A percentile compares a stretch with the other conserved stretches of the same genome.
Evolutionary conservation across 176 grass and related monocot genomes (phyloP).

Genomic region (Typha latifolia): DNA sequence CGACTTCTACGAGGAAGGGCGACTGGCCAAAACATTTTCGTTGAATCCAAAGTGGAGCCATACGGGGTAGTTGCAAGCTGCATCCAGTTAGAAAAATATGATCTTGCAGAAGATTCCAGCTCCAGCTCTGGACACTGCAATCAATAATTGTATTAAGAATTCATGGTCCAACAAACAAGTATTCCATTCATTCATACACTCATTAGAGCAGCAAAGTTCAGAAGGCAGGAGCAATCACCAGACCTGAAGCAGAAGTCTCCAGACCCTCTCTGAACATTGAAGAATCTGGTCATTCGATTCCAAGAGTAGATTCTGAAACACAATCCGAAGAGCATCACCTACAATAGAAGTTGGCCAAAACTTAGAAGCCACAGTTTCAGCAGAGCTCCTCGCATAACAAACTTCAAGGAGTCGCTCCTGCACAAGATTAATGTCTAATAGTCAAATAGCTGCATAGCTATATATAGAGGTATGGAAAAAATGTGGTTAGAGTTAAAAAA

Average conservation of each 20-base stretch:
- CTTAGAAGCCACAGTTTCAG: conserved; percentile 31
- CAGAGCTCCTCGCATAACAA: conserved; percentile 53
- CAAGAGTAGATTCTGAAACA: conserved; percentile 95
- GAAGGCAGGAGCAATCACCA: conserved; percentile 1
- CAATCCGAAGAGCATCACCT: conserved; percentile 81
- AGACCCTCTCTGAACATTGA: conserved; percentile 85
- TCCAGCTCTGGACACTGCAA: conserved; percentile 80
- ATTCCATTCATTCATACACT: neutral
- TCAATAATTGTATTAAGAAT: conserved; percentile 17
- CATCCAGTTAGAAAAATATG: conserved; percentile 74
- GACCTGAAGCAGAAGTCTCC: conserved; percentile 96
- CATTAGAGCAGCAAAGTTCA: neutral
- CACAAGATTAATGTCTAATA: conserved; percentile 10
- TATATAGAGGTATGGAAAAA: too few relatives aligned
- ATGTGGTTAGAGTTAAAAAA: too few relatives aligned
- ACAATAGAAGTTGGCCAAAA: conserved; percentile 86
- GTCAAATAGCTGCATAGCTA: too few relatives aligned
- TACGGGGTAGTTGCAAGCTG: conserved; percentile 91
- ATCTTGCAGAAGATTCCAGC: conserved; percentile 57
- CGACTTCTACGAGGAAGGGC: conserved; percentile 87
- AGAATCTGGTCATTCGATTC: conserved; percentile 96
- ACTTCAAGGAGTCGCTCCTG: conserved; percentile 96
- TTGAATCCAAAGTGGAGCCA: conserved; percentile 59
- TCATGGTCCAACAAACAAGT: too few relatives aligned
- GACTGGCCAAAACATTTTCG: conserved; percentile 92